These are phyloP conservation scores for Botrytis fragariae DNA, from an alignment of 2,329 filamentous ascomycete genomes.

Conservation along the genomic window DNA sequence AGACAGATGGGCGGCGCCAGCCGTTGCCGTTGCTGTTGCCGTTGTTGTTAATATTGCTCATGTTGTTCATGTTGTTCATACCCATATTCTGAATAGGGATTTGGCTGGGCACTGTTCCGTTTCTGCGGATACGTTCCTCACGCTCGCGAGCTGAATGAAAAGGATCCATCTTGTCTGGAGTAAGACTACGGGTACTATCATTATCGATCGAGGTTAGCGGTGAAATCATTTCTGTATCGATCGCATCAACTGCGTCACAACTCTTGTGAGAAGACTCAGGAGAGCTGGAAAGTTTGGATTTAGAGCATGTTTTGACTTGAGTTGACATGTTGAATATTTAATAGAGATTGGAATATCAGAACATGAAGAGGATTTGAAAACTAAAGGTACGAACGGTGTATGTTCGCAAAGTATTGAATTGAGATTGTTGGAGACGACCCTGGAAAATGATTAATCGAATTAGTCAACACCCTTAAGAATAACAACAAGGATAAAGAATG, in stretches of 20 bases:
- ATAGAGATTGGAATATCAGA: background rate
- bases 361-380: conserved; percentile 6
- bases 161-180: conserved; percentile 23
- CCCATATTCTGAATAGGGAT: background rate
- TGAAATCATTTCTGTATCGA: conserved; percentile 30
- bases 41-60: background rate
- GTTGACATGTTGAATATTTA: conserved; percentile 10
- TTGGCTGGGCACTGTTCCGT: background rate
- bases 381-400: conserved; percentile 21
- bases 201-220: conserved; percentile 28
- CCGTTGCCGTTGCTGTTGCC: background rate
- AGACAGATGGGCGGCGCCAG: conserved; percentile 4
- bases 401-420: conserved; percentile 6
- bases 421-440: background rate
- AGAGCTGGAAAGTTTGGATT: conserved; percentile 12
- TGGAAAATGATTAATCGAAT: conserved; percentile 2
- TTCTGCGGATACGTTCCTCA: conserved; percentile 11
- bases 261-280: conserved; percentile 2
- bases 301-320: conserved; percentile 12
- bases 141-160: conserved; percentile 22
- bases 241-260: conserved; percentile 19
- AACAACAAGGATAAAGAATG: conserved; percentile 6
- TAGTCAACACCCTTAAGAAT: conserved; percentile 11
- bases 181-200: conserved; percentile 16
- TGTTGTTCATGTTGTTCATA: background rate